These are phyloP conservation scores for Boletus tylopilopsis DNA, from an alignment of 768 basidiomycete species.

Conservation along the genomic window DNA sequence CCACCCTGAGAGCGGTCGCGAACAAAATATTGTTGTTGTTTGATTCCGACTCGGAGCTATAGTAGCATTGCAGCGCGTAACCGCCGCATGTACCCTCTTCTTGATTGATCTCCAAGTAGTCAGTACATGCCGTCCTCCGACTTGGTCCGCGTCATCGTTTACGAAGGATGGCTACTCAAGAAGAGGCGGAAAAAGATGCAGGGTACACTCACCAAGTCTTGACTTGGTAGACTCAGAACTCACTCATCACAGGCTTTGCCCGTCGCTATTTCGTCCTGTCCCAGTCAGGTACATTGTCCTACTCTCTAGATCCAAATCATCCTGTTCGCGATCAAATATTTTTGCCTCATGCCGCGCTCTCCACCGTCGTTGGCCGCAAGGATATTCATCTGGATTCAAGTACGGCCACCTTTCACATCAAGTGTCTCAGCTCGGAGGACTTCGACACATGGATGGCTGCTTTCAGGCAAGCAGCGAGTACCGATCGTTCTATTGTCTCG, in stretches of 20 bases:
- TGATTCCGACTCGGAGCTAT: no score
- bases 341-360: constrained; percentile 70
- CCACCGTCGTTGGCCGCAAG: constrained; percentile 66
- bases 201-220: constrained; percentile 40
- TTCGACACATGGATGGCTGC: constrained; percentile 73
- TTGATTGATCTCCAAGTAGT: not conserved
- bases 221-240: not conserved
- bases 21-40: constrained; percentile 4
- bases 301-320: constrained; percentile 69
- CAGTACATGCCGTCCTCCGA: not conserved
- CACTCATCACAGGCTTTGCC: constrained; percentile 60
- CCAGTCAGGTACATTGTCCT: constrained; percentile 66
- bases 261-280: constrained; percentile 76
- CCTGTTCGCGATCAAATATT: constrained; percentile 68
- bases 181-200: constrained; percentile 88
- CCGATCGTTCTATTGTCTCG: constrained; percentile 7
- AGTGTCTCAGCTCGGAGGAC: constrained; percentile 67
- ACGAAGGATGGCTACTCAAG: constrained; percentile 80
- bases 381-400: constrained; percentile 80
- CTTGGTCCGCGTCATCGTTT: constrained; percentile 34
- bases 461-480: constrained; percentile 50
- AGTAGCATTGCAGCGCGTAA: constrained; percentile 2
- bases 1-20: not conserved
- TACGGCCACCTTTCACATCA: constrained; percentile 78
- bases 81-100: no score